These are phyloP conservation scores for Sicyos edulis DNA, from an alignment of 306 rosid genomes.

Conservation along the genomic window DNA sequence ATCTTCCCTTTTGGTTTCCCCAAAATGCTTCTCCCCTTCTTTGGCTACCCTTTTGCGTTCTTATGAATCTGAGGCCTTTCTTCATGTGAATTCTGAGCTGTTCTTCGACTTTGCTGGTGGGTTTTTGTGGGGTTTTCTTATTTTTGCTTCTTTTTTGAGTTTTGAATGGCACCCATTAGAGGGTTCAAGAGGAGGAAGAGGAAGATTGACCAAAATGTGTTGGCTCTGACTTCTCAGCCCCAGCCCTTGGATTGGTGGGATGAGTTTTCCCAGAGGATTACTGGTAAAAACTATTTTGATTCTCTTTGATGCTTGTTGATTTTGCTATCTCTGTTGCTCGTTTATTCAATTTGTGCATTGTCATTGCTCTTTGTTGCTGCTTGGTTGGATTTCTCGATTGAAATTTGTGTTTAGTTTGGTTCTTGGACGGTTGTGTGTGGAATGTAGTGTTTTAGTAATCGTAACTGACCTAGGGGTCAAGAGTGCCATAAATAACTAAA, in stretches of 20 bases:
- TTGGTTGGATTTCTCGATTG: conserved; percentile 25
- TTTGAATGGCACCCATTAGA: conserved; percentile 75
- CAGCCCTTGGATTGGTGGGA: conserved; percentile 83
- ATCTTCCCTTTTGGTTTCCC: too few relatives aligned
- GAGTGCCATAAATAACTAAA: too few relatives aligned
- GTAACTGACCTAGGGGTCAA: background rate
- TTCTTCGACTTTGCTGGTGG: conserved; percentile 26
- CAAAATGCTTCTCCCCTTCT: background rate
- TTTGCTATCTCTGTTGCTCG: background rate
- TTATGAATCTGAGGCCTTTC: too few relatives aligned
- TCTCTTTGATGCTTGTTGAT: conserved; percentile 2
- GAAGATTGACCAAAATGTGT: conserved; percentile 49
- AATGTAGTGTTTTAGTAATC: conserved; percentile 23
- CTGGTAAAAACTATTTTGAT: conserved; percentile 37
- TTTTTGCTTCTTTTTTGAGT: conserved; percentile 24
- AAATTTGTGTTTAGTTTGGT: conserved; percentile 23
- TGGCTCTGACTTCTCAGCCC: background rate
- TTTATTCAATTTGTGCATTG: conserved; percentile 27
- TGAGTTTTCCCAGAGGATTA: conserved; percentile 61
- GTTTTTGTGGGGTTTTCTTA: background rate
- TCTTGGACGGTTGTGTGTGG: conserved; percentile 17
- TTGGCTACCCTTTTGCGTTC: conserved; percentile 19
- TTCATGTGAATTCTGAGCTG: conserved; percentile 24
- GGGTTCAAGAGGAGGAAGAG: conserved; percentile 73
- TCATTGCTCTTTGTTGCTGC: conserved; percentile 23